Conservation (phyloP, 805 yeast genomes). For the Suhomyces pyralidae region DNA sequence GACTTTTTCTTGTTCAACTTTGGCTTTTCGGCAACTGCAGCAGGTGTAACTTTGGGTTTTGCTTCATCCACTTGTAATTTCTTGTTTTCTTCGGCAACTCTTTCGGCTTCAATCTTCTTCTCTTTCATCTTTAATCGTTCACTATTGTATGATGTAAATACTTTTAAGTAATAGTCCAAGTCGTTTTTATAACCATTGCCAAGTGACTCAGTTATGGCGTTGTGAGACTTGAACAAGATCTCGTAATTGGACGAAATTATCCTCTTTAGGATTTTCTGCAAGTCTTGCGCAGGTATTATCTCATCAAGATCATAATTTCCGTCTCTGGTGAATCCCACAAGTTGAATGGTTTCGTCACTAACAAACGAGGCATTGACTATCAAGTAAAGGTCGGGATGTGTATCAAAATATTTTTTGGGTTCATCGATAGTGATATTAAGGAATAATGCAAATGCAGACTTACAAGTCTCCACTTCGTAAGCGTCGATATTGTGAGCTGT, state of each 20-base stretch:
- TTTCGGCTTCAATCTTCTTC: not conserved
- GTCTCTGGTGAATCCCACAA: constrained; percentile 16
- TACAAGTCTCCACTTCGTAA: constrained; percentile 52
- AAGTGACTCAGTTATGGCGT: constrained; percentile 19
- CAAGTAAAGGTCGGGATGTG: constrained; percentile 33
- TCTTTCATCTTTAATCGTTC: constrained; percentile 1
- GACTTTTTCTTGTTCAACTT: constrained; percentile 7
- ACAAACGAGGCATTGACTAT: constrained; percentile 43
- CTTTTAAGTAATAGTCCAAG: constrained; percentile 12
- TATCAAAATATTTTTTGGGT: constrained; percentile 17
- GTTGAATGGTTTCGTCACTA: constrained; percentile 11
- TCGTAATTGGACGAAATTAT: constrained; percentile 19
- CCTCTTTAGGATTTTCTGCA: constrained; percentile 21
- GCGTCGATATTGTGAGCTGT: constrained; percentile 64
- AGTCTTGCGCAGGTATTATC: constrained; percentile 17
- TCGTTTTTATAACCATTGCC: constrained; percentile 17
- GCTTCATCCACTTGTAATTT: not conserved
- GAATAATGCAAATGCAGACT: constrained; percentile 63
- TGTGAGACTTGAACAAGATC: constrained; percentile 21
- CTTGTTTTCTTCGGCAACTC: not conserved
- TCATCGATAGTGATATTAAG: constrained; percentile 52
- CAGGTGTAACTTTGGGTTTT: not conserved
- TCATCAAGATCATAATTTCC: constrained; percentile 18
- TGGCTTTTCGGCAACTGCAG: not conserved
- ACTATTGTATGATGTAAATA: constrained; percentile 4